Evolutionary conservation across 345 rosid species (phyloP).

Genomic region (Pistacia integerrima): DNA sequence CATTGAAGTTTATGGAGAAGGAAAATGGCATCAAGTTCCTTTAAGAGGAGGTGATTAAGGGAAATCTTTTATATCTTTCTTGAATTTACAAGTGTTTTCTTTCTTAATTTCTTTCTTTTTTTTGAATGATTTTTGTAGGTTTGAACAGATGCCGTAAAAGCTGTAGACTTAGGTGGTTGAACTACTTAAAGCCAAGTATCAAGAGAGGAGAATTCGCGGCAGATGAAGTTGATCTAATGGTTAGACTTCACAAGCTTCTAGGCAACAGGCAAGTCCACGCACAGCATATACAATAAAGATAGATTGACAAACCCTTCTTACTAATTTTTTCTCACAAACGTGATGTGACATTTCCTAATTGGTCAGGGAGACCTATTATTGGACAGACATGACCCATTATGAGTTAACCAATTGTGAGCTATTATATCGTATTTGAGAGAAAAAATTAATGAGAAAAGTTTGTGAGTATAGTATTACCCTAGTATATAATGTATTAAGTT

Average conservation of each 20-base stretch:
- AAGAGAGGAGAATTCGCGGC: constrained; percentile 49
- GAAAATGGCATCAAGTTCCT: constrained; percentile 45
- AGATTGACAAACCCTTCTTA: no score
- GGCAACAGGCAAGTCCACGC: constrained; percentile 48
- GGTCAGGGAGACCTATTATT: no score
- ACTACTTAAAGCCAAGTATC: constrained; percentile 56
- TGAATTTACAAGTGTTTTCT: neutral
- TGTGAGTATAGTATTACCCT: no score
- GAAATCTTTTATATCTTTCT: no score
- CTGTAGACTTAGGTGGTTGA: constrained; percentile 67
- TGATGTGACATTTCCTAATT: no score
- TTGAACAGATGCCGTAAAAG: constrained; percentile 68
- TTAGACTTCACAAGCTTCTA: constrained; percentile 59
- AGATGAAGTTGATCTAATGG: constrained; percentile 63
- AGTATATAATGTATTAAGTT: no score
- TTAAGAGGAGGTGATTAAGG: constrained; percentile 33
- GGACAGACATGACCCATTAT: no score
- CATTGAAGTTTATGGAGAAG: constrained; percentile 44
- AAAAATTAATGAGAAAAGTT: no score
- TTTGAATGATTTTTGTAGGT: constrained; percentile 29
- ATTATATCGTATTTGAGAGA: no score
- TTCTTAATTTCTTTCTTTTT: neutral
- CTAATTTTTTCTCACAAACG: no score
- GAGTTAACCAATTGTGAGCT: no score
- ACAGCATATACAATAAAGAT: no score